Base-by-base conservation (phyloP, 805 yeast genomes). In the Cyberlindnera xylosilytica region DNA sequence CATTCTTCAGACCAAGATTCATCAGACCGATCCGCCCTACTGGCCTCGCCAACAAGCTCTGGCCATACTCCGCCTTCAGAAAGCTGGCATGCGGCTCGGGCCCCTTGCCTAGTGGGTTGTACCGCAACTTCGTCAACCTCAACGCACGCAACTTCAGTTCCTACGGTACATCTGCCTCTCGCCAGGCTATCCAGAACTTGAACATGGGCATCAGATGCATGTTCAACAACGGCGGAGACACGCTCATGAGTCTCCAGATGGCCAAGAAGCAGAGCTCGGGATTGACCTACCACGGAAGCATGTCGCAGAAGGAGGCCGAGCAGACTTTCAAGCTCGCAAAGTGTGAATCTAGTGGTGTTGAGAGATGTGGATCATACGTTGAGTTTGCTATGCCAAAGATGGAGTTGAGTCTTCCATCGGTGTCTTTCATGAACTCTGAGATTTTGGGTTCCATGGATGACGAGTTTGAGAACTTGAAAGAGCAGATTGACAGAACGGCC, bases 171-270 rank as follows among this genome's bases (percentile, higher is more conserved):
- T 57, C 57, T 13, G 53, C 61, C 12, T 65, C 81, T 2, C 74
- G 72, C 41, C 81, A 80, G 51, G 86, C 82, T 42, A 81, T 78
- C 20, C 66, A 67, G 46, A 79, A 73, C 53, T 64, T 83, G 60
- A 76, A 84, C 1, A 60, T 74, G 23, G 78, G 76, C 6, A 35
- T 72, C 17, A 63, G 75, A 52, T 69, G 58, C 42, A 61, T 56
- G 38, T 61, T 53, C 52, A 66, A 58, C 58, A 66, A 50, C 28
- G 53, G 61, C 32, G 60, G 61, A 31, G 62, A 63, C 33, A 47
- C 58, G 4, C 32, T 56, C 8, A 47, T 60, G n/a, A 40, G 42
- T 35, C 36, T 36, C 46, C 55, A 45, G 31, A 46, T 45, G 43
- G 30, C 22, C 10, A 17, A 33, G 36, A 24, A 23, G n/a, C 30